Evolutionary conservation across 768 basidiomycete genomes (phyloP), one percentile per base, ranked within the genome.

Genomic region (Daedaleopsis nitida): DNA sequence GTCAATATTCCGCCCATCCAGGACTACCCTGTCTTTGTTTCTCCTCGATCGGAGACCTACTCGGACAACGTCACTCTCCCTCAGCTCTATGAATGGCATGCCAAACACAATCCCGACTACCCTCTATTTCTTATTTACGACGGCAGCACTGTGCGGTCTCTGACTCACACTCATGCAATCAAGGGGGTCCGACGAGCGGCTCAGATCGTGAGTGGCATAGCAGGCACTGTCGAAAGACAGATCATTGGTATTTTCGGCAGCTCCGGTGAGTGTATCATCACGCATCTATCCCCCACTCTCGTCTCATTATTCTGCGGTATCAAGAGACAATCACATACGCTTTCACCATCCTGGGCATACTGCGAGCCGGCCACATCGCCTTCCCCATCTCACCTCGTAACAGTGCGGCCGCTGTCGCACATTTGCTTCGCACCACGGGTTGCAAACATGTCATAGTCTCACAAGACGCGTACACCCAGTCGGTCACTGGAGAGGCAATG

Each of bases 71-170:
- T 74, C 13, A 70, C 69, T 2, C 35, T 77, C 0, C 73, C 73
- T 3, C 65, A 77, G 49, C 51, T 78, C 13, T 73, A 70, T 34
- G 79, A 80, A 49, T 76, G 68, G 68, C 72, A 78, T 48, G 58
- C 60, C 10, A 55, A 66, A 37, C 56, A 73, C 55, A 69, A 65
- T 23, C 69, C 74, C 1, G 54, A 68, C 34, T 74, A 76, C 56
- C 72, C 74, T 11, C 50, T 75, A n/a, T 77, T 74, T 56, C 54
- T 62, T 9, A 73, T 61, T 51, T 48, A 54, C 12, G 52, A 66
- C 7, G 64, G 59, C 4, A 42, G 5, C 39, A 10, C 3, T 32
- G 39, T 42, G 3, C 17, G 39, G 13, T 13, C 11, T 17, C 3
- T 42, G 11, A 42, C 39, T 42, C 39, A 42, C 17, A 2, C 10